Evolutionary conservation across 306 rosid genomes (phyloP).

Genomic region (Benincasa hispida): DNA sequence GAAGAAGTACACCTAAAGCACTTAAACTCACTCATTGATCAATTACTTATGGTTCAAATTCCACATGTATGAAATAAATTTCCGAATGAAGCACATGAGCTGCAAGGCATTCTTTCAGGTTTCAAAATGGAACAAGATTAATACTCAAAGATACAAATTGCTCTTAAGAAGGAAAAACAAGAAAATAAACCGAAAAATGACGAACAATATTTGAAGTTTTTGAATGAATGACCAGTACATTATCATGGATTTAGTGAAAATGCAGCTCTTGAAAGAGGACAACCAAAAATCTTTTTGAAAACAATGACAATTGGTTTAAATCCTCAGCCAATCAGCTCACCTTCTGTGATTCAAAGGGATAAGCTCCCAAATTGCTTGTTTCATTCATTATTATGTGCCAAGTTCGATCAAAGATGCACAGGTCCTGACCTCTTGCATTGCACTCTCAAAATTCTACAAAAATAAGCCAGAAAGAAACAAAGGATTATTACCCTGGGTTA

Average conservation of each 20-base stretch:
- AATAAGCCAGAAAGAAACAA: background rate
- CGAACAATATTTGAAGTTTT: too few relatives aligned
- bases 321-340: background rate
- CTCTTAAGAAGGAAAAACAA: too few relatives aligned
- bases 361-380: too few relatives aligned
- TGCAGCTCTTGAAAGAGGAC: too few relatives aligned
- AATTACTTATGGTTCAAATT: background rate
- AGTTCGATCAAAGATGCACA: conserved; percentile 21
- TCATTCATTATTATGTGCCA: too few relatives aligned
- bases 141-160: too few relatives aligned
- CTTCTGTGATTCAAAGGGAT: background rate
- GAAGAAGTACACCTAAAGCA: background rate
- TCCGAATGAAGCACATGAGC: background rate
- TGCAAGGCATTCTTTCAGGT: background rate
- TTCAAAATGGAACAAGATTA: background rate
- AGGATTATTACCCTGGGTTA: conserved; percentile 16
- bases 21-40: background rate
- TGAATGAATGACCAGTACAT: too few relatives aligned
- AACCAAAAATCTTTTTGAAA: too few relatives aligned
- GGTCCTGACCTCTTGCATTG: conserved; percentile 68
- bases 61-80: background rate
- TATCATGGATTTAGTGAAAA: too few relatives aligned
- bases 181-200: too few relatives aligned
- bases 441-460: conserved; percentile 47
- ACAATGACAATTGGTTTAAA: too few relatives aligned